phyloP scores from a whole-genome alignment of 139 green algal species.

The Asterochloris sp. region DNA sequence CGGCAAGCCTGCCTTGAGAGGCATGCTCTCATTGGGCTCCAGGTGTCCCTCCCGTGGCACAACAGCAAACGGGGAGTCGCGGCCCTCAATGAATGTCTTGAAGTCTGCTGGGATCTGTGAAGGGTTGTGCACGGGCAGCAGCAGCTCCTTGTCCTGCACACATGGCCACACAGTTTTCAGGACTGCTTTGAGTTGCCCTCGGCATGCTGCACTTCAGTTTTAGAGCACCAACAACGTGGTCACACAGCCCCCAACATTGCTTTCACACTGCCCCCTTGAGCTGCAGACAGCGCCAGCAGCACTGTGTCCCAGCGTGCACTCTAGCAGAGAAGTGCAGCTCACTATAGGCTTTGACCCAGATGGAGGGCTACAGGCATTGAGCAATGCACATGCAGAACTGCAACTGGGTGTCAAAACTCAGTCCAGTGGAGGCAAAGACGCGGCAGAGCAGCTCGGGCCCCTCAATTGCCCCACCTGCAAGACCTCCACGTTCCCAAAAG shows the following conservation, averaged over 20 bases:
- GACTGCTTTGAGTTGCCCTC: too few relatives aligned
- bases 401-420: background rate
- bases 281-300: too few relatives aligned
- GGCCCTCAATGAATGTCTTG: constrained; percentile 66
- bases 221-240: too few relatives aligned
- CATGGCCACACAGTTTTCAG: background rate
- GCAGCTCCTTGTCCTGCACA: constrained; percentile 19
- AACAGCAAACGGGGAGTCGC: constrained; percentile 59
- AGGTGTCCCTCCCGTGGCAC: constrained; percentile 43
- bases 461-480: constrained; percentile 32
- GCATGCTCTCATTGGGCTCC: constrained; percentile 32
- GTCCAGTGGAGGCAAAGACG: background rate
- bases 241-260: too few relatives aligned
- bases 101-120: constrained; percentile 66
- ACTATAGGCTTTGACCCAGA: too few relatives aligned
- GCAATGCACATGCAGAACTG: background rate
- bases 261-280: too few relatives aligned
- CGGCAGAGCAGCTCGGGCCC: background rate
- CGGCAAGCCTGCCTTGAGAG: constrained; percentile 25
- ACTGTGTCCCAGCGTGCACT: too few relatives aligned
- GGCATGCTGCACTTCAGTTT: too few relatives aligned
- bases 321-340: too few relatives aligned
- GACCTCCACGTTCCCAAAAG: constrained; percentile 63
- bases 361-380: background rate
- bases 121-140: constrained; percentile 62